Base-by-base conservation (phyloP, 1,139 yeast genomes). In the Suhomyces coccinellae region DNA sequence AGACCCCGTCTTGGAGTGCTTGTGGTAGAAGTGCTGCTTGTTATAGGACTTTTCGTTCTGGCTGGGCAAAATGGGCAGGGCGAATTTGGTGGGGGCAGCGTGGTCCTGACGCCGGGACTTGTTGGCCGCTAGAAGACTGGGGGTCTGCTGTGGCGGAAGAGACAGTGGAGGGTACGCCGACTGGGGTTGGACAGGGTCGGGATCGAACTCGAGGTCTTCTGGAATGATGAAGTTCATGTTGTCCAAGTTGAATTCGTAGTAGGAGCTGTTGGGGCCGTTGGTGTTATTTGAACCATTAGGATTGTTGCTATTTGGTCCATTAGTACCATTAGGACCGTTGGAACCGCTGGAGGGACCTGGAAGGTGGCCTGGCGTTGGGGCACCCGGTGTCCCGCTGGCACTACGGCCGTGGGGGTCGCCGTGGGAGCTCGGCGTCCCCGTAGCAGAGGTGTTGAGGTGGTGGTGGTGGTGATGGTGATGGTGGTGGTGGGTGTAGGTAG, bases 1-100 rank as follows among this genome's bases (percentile, higher is more conserved):
- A 26, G 24, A 20, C 24, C 29, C 29, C 4, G 31, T 32, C 14
- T 40, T 44, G 34, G 56, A 55, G 51, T 68, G 64, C 45, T 69
- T 68, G 49, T 73, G 77, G 51, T 60, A 69, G 43, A 59, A 68
- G 52, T 73, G 79, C 52, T 73, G 77, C 43, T 71, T 67, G 46
- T 74, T 73, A 54, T 63, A 73, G 10, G 73, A 69, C 46, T 64
- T 66, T 33, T 70, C 75, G 51, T 73, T 72, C 49, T 74, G 79
- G 38, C 76, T 67, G 1, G 77, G 78, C 34, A 73, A 60, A 13
- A 73, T 64, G 2, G 78, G 79, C 30, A 74, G 69, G 33, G 60
- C 62, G 41, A 71, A 62, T 43, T 57, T 51, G 30, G 49, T 48
- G 33, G 36, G 45, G 32, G 49, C 44, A 27, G 43, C 30, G 40